Evolutionary conservation across 148 eudicot genomes (phyloP).

Genomic region (Rhododendron griersonianum): DNA sequence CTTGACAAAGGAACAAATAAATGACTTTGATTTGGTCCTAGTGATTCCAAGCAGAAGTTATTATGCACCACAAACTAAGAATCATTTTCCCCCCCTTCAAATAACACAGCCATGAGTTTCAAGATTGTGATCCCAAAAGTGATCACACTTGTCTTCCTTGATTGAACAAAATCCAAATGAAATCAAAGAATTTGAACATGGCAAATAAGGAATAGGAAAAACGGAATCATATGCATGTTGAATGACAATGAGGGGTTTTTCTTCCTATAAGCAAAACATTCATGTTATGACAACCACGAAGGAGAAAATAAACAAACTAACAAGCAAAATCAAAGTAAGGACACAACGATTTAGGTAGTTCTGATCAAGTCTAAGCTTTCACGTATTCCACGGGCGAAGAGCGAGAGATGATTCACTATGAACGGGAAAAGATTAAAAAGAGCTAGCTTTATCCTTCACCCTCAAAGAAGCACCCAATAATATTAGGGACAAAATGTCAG

Average conservation of each 20-base stretch:
- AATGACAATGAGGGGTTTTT: neutral
- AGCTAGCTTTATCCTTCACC: too few relatives aligned
- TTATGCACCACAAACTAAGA: conserved; percentile 6
- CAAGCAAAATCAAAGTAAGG: neutral
- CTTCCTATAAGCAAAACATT: neutral
- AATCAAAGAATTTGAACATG: neutral
- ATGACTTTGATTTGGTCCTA: neutral
- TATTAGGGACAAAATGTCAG: too few relatives aligned
- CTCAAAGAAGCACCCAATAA: too few relatives aligned
- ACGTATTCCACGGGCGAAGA: too few relatives aligned
- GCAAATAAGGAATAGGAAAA: neutral
- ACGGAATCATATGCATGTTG: neutral
- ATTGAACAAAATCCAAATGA: neutral
- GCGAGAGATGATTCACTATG: too few relatives aligned
- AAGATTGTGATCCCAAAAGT: conserved; percentile 9
- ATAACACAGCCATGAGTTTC: neutral
- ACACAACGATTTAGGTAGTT: neutral
- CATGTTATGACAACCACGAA: neutral
- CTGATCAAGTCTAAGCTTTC: too few relatives aligned
- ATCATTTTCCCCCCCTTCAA: neutral
- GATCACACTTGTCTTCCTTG: neutral
- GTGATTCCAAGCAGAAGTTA: conserved; percentile 7
- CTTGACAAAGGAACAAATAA: conserved; percentile 7
- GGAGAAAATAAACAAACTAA: neutral
- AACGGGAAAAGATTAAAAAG: too few relatives aligned